These are phyloP conservation scores for Gynostemma pentaphyllum DNA, from an alignment of 306 rosid genomes.

Conservation along the genomic window DNA sequence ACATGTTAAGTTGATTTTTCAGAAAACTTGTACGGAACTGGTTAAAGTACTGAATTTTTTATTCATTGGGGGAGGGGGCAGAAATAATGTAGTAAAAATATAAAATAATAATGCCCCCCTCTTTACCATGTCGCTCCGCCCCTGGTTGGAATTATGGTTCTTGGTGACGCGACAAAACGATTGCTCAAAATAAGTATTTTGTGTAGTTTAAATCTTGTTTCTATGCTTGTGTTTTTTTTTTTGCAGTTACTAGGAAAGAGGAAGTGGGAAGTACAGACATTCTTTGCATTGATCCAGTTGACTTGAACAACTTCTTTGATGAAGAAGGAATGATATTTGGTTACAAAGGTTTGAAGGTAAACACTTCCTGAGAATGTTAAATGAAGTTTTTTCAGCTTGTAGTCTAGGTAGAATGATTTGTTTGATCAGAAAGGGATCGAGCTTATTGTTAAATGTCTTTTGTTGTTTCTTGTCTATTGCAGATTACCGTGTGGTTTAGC, in stretches of 20 bases:
- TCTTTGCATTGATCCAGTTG: constrained; percentile 45
- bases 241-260: constrained; percentile 63
- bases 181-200: neutral
- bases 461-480: constrained; percentile 7
- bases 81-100: too few relatives aligned
- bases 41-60: too few relatives aligned
- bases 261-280: constrained; percentile 41
- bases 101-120: too few relatives aligned
- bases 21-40: neutral
- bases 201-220: neutral
- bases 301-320: constrained; percentile 53
- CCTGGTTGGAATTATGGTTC: neutral
- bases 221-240: neutral
- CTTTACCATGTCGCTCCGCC: too few relatives aligned
- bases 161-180: neutral
- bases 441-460: neutral
- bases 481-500: constrained; percentile 84
- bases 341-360: constrained; percentile 75
- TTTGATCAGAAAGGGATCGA: neutral
- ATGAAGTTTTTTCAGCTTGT: neutral
- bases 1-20: neutral
- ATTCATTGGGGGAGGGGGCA: too few relatives aligned
- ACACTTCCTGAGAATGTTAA: neutral
- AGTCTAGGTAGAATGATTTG: neutral
- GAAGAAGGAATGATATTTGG: constrained; percentile 85